A percentile compares a stretch with the other conserved stretches of the same genome.
These are phyloP conservation scores for Fusarium poae DNA, from an alignment of 2,329 filamentous ascomycete species.

Conservation along the genomic window DNA sequence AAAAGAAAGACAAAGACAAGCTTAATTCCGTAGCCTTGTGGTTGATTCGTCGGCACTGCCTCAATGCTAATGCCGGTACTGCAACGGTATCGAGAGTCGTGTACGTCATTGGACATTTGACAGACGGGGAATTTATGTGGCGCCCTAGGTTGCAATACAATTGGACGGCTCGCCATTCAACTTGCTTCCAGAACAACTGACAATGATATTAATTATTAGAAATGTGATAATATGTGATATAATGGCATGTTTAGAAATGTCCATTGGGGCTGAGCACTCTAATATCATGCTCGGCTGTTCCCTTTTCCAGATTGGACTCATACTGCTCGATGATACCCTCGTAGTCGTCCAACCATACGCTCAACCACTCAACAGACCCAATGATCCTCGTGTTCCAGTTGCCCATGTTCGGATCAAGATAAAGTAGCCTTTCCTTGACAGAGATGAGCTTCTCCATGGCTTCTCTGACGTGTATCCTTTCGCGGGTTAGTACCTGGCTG, in stretches of 20 bases:
- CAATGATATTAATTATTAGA: constrained; percentile 2
- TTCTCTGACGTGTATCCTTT: constrained; percentile 15
- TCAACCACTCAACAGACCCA: constrained; percentile 36
- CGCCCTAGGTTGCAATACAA: background rate
- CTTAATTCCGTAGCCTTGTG: constrained; percentile 25
- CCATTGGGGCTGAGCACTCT: constrained; percentile 32
- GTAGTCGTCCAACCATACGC: constrained; percentile 32
- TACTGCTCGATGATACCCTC: constrained; percentile 31
- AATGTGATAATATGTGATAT: background rate
- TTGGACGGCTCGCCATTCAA: constrained; percentile 4
- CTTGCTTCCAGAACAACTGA: constrained; percentile 20
- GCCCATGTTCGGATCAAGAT: constrained; percentile 32
- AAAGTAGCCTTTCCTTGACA: constrained; percentile 20
- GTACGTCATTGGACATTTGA: constrained; percentile 24
- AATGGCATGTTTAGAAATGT: constrained; percentile 14
- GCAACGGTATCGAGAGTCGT: constrained; percentile 28
- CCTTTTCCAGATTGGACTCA: constrained; percentile 33
- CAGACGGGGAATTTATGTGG: background rate
- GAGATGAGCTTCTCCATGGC: constrained; percentile 28
- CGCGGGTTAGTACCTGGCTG: constrained; percentile 10
- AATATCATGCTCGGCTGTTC: constrained; percentile 31
- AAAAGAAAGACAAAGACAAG: constrained; percentile 20
- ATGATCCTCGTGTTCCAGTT: constrained; percentile 40
- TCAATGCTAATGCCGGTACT: background rate
- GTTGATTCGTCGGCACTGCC: constrained; percentile 12